These are phyloP conservation scores for Lactarius akahatsu DNA, from an alignment of 768 basidiomycete genomes.

Conservation along the genomic window DNA sequence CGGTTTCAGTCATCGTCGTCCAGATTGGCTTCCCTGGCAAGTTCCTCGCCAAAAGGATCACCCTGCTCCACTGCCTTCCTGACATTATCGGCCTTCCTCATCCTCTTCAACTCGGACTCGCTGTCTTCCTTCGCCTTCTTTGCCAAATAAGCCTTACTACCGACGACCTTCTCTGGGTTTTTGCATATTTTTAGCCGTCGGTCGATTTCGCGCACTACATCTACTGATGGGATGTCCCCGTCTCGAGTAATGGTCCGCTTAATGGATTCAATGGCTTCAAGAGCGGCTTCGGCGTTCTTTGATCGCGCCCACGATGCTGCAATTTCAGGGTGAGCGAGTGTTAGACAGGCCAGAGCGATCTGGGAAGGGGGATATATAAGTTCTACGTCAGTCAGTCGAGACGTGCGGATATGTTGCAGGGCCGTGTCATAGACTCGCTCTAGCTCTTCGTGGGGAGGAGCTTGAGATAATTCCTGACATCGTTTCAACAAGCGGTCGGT, in stretches of 20 bases:
- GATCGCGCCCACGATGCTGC: conserved; percentile 59
- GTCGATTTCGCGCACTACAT: conserved; percentile 86
- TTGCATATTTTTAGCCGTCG: conserved; percentile 83
- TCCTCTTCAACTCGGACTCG: conserved; percentile 65
- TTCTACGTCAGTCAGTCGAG: conserved; percentile 88
- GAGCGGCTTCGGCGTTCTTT: conserved; percentile 40
- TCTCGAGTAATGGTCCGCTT: conserved; percentile 52
- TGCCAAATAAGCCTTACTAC: conserved; percentile 77
- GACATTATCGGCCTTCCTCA: conserved; percentile 43
- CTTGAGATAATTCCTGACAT: conserved; percentile 56
- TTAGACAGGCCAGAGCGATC: conserved; percentile 81
- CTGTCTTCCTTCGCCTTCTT: conserved; percentile 72
- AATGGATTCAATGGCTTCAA: conserved; percentile 51
- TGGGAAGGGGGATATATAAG: conserved; percentile 92
- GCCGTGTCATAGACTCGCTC: conserved; percentile 64
- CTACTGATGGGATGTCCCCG: conserved; percentile 70
- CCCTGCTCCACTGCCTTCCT: conserved; percentile 57
- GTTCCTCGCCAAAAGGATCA: conserved; percentile 71
- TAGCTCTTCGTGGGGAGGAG: conserved; percentile 47
- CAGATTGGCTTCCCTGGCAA: conserved; percentile 38
- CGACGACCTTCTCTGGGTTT: conserved; percentile 93
- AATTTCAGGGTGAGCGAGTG: conserved; percentile 59
- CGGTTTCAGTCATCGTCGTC: conserved; percentile 31
- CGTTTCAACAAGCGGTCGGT: conserved; percentile 3
- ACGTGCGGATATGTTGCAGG: conserved; percentile 63